Base-by-base conservation (phyloP, 371 early-diverging fungal genomes). In the Mortierella sp. region DNA sequence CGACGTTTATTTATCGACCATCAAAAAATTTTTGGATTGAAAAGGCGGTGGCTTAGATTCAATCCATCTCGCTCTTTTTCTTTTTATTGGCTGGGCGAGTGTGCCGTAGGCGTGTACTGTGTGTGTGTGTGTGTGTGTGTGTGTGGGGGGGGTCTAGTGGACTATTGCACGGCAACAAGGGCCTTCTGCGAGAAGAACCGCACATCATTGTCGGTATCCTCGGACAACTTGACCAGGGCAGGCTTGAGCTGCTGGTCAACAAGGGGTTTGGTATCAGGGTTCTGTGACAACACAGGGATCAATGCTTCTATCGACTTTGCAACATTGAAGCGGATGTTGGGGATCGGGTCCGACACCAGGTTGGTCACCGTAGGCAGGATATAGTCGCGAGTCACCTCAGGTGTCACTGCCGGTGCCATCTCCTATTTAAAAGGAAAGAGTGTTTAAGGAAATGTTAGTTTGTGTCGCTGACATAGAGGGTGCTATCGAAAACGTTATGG, bases 281-380 rank as follows among this genome's bases (percentile, higher is more conserved):
- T 91, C 60, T 85, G 86, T 80, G 90, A 91, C 79, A 98, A 90
- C 56, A 96, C 91, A 48, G 96, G 97, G 76, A 95, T 93, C 89
- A 99, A 88, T 29, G 93, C 92, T 88, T 97, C 97, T 88, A 98
- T 91, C 71, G 96, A 94, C 89, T 99, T 99, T 75, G 98, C 98
- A 24, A 98, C 98, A 83, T 99, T 99, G 93, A 99, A 99, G 63
- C 99, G 97, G 86, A 99, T 99, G 88, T 99, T 99, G 82, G 99
- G 99, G 78, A 99, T 98, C 29, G 98, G 98, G 84, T 99, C 99
- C 56, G 92, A 91, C 46, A 95, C 95, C 79, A 99, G 91, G 72
- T 89, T 92, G 78, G 93, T 93, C 68, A 98, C 93, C n/a, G 97
- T 95, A 11, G 99, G 99, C 80, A 99, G 82, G 78, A 99, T 95